Evolutionary conservation across 345 rosid genomes (phyloP).

Genomic region (Psidium friedrichsthalianum): DNA sequence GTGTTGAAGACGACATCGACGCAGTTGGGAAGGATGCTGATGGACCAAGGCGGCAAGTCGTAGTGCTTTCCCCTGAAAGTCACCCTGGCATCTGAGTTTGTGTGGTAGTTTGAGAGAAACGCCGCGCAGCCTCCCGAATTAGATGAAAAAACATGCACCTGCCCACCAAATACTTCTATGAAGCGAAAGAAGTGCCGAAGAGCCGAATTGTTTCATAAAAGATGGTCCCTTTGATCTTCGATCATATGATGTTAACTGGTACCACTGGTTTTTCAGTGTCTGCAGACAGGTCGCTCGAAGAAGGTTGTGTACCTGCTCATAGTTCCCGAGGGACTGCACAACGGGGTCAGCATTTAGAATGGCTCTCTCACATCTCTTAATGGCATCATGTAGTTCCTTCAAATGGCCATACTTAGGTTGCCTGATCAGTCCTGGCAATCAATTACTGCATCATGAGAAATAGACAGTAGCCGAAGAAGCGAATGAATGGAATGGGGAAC

Average conservation of each 20-base stretch:
- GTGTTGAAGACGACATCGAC: conserved; percentile 57
- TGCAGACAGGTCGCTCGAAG: not conserved
- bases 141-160: conserved; percentile 69
- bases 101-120: conserved; percentile 60
- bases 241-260: not conserved
- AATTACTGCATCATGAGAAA: not conserved
- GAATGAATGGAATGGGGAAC: not conserved
- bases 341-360: conserved; percentile 43
- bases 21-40: conserved; percentile 90
- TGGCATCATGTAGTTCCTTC: conserved; percentile 56
- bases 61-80: conserved; percentile 43
- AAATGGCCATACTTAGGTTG: conserved; percentile 78
- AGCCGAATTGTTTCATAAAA: not conserved
- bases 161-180: not conserved
- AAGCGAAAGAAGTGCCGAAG: not conserved
- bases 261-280: not conserved
- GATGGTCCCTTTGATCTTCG: not conserved
- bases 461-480: not conserved
- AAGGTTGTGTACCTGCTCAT: conserved; percentile 39
- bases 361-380: conserved; percentile 59
- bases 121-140: conserved; percentile 55
- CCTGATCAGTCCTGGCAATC: conserved; percentile 51
- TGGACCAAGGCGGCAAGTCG: conserved; percentile 80
- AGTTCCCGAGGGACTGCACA: conserved; percentile 40
- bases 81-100: conserved; percentile 30